Base-by-base conservation (phyloP, 257 asterid genomes). In the Asclepias syriaca region DNA sequence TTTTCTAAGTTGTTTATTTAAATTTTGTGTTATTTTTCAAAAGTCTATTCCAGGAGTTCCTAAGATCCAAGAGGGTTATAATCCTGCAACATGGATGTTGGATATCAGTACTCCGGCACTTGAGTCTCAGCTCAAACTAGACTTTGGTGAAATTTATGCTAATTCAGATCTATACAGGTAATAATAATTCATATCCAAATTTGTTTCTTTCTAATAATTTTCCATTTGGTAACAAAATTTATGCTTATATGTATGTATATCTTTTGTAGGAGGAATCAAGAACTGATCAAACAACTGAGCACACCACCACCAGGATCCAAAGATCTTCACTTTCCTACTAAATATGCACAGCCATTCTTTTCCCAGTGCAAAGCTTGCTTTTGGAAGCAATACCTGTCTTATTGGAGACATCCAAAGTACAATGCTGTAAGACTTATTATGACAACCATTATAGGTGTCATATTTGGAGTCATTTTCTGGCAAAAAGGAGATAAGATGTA, bases 1-100 rank as follows among this genome's bases (percentile, higher is more conserved):
- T 29, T 29, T 2, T 29, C 34, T 29, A 2, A 29, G 32, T n/a
- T n/a, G n/a, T n/a, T n/a, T n/a, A n/a, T n/a, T n/a, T n/a, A n/a
- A n/a, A 24, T 24, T 24, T 29, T 64, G 13, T 12, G 19, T 43
- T 66, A 13, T 58, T 46, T 46, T 69, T 65, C 68, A 40, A 80
- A 80, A 93, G 98, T 80, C 95, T 51, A 75, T 93, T 48, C 89
- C 87, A 1, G 98, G 97, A 54, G 90, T 90, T 73, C 87, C 96
- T 27, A 72, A 76, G 77, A 86, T 89, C 81, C 84, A 83, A 80
- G 95, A 88, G 76, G 98, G 92, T 66, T 65, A 49, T 32, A 93
- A 93, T 77, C 98, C 98, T 51, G 97, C 96, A 54, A 90, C 96
- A 3, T 93, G 97, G 96, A 90, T 93, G 98, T 75, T 93, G 66